Base-by-base conservation (phyloP, 2,329 filamentous ascomycete species). In the Aspergillus melleus region DNA sequence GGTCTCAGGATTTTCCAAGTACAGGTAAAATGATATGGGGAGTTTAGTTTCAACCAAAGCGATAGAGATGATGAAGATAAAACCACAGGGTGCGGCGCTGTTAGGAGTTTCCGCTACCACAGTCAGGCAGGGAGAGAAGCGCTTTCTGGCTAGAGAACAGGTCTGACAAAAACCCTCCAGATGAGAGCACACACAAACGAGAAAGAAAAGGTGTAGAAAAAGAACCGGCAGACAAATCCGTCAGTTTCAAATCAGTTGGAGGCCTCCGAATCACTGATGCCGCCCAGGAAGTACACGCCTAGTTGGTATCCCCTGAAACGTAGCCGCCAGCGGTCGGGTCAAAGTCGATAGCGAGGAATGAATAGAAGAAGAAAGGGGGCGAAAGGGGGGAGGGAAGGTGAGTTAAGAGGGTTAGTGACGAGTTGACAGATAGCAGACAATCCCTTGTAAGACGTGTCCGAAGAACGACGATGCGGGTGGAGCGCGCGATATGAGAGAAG, bases 1-100 rank as follows among this genome's bases (percentile, higher is more conserved):
- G 60, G 54, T 58, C 60, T 59, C 44, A 47, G 54, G 68, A 68
- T 64, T 55, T 66, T 16, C 61, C 68, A 70, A 72, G 65, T 72
- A 69, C 70, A 71, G 64, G 59, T 55, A 66, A 53, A 57, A 64
- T 66, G 52, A 56, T 52, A 61, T 50, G 54, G 50, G 61, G 58
- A 65, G 55, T 63, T 55, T 62, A 51, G 54, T 47, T 61, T 59
- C 55, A 65, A 61, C 51, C 54, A 64, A 42, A 61, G 65, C 54
- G 61, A 59, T 53, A 57, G 51, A 57, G 61, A 49, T 62, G 49
- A 57, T 60, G 53, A 57, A 57, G 49, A 57, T 61, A 66, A 66
- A 65, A 65, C 64, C 65, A 70, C 66, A 68, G 56, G 56, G 64
- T 65, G 63, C 61, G 62, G 64, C 63, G 59, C 50, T 57, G 57